These are phyloP conservation scores for Boletus insuetus DNA, from an alignment of 768 basidiomycete species.

Conservation along the genomic window DNA sequence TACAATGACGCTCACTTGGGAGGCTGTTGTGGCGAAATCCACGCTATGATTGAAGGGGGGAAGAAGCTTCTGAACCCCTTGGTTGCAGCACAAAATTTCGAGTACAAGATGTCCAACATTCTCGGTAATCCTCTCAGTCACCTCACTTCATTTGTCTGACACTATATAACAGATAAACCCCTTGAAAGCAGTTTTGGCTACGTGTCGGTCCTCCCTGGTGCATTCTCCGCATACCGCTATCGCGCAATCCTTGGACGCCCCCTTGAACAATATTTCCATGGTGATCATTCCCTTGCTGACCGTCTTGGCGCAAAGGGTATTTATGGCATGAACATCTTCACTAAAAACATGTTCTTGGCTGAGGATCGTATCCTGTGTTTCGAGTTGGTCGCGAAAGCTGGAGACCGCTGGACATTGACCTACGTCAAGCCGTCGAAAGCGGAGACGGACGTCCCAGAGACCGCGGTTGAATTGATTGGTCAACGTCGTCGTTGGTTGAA, in stretches of 20 bases:
- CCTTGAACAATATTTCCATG: conserved; percentile 82
- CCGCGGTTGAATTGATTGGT: conserved; percentile 88
- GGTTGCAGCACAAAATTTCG: conserved; percentile 94
- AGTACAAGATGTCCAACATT: conserved; percentile 99
- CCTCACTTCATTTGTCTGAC: conserved; percentile 11
- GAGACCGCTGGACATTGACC: conserved; percentile 82
- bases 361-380: conserved; percentile 98
- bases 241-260: conserved; percentile 88
- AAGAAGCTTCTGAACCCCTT: conserved; percentile 89
- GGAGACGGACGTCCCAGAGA: conserved; percentile 94
- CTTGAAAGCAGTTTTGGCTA: conserved; percentile 95
- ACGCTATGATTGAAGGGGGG: conserved; percentile 94
- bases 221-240: conserved; percentile 95
- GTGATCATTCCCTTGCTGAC: conserved; percentile 87
- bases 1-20: conserved; percentile 77
- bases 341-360: conserved; percentile 88
- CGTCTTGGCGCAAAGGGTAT: conserved; percentile 92
- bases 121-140: conserved; percentile 48
- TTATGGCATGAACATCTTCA: conserved; percentile 96
- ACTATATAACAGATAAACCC: conserved; percentile 66
- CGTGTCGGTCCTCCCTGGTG: conserved; percentile 92
- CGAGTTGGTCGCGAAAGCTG: conserved; percentile 89
- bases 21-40: conserved; percentile 92
- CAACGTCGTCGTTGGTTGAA: conserved; percentile 97
- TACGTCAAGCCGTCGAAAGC: conserved; percentile 96